These are phyloP conservation scores for Cystofilobasidium capitatum DNA, from an alignment of 768 basidiomycete genomes.

Conservation along the genomic window DNA sequence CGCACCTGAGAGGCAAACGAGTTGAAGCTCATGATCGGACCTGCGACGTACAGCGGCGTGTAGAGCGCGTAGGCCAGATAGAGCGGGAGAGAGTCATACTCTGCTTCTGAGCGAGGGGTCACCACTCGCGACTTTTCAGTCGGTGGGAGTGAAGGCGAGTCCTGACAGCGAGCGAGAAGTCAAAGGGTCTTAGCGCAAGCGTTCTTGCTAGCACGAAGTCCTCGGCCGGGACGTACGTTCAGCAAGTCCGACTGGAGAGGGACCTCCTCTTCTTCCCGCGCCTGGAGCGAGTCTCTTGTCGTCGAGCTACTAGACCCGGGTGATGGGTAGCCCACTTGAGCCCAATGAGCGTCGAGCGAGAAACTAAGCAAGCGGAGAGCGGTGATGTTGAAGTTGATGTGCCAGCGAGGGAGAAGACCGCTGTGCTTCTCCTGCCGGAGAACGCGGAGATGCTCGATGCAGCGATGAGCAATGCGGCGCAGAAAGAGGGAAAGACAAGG, in stretches of 20 bases:
- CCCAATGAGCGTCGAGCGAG: slow-evolving; percentile 88
- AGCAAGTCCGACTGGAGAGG: too few relatives aligned
- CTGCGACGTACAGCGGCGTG: slow-evolving; percentile 87
- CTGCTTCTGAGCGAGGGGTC: slow-evolving; percentile 49
- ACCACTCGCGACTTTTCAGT: slow-evolving; percentile 55
- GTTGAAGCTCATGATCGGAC: slow-evolving; percentile 92
- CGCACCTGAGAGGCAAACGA: slow-evolving; percentile 85
- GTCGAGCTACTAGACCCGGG: neutral
- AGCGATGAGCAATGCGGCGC: neutral
- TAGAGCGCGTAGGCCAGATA: slow-evolving; percentile 83
- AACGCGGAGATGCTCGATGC: neutral
- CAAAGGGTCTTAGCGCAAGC: too few relatives aligned
- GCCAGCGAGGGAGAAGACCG: slow-evolving; percentile 84
- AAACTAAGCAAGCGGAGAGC: slow-evolving; percentile 89
- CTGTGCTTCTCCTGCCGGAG: slow-evolving; percentile 37
- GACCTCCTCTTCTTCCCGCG: too few relatives aligned
- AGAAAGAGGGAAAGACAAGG: slow-evolving; percentile 5
- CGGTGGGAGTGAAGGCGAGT: neutral
- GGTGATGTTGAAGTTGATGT: slow-evolving; percentile 88
- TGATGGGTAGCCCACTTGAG: slow-evolving; percentile 34
- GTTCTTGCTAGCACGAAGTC: too few relatives aligned
- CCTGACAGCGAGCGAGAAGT: neutral
- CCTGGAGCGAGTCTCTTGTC: neutral
- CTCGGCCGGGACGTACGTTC: too few relatives aligned
- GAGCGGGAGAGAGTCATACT: slow-evolving; percentile 55